Base-by-base conservation (phyloP, 768 basidiomycete species). In the Phallus indusiatus region DNA sequence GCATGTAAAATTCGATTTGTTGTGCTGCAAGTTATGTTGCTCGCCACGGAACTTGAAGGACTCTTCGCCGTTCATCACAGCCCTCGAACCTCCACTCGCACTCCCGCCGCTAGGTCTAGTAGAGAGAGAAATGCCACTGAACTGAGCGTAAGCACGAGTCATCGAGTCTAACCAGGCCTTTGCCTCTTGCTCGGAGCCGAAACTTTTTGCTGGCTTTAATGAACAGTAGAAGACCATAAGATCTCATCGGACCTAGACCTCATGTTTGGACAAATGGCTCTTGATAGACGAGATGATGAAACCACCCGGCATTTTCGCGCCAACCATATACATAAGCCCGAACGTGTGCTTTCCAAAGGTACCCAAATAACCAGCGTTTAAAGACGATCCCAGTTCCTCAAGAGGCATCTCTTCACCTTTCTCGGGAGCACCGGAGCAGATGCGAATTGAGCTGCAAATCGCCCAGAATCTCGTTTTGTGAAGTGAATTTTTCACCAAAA, bases 381-480 rank as follows among this genome's bases (percentile, higher is more conserved):
- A 76, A 16, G 90, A 85, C 28, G 92, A 81, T 47, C 94, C 96
- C 10, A 99, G 84, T 69, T 99, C 96, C 65, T 97, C 94, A 53
- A 99, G 82, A 37, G 96, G 88, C 47, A 99, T 81, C 67, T 99
- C 96, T 71, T 99, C 96, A 10, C 90, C 94, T 76, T 98, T 99
- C 76, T 99, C 96, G 0, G n/a, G n/a, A n/a, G n/a, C n/a, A n/a
- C n/a, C n/a, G 96, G 96, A 1, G 95, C 92, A 8, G 91, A 90
- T 4, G 85, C 67, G 70, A 99, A 99, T 99, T 95, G 66, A 91
- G 83, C 68, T 96, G 94, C 42, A 99, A 79, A 69, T 98, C 96
- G 51, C 96, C 96, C 48, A 99, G 76, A 62, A 99, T 97, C 71
- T 99, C 96, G 70, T 99, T 99, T 74, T 98, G 96, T 60, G 98